Conservation (phyloP, 2,329 filamentous ascomycete species). For the Venturia nashicola region DNA sequence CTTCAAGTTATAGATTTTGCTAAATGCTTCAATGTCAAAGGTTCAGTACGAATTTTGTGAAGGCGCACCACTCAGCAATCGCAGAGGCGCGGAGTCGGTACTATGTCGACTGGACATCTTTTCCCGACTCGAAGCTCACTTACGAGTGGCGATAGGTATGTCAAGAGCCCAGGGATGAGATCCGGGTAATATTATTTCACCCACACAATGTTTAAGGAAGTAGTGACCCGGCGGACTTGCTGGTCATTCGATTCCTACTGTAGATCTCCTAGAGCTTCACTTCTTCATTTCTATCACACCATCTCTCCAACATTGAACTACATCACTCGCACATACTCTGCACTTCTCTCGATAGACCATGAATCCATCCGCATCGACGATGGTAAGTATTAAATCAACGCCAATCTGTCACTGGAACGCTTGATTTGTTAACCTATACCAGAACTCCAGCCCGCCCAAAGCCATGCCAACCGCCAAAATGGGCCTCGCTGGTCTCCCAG, state of each 20-base stretch:
- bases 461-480: background rate
- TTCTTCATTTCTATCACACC: background rate
- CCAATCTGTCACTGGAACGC: background rate
- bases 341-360: background rate
- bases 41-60: too few species aligned
- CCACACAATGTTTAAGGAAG: too few species aligned
- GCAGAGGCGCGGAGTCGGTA: too few species aligned
- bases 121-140: too few species aligned
- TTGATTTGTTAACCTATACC: background rate
- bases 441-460: background rate
- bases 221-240: background rate
- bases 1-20: too few species aligned
- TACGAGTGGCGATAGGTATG: too few species aligned
- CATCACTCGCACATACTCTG: background rate
- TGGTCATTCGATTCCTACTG: background rate
- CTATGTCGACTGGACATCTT: too few species aligned
- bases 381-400: background rate
- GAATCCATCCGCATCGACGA: background rate
- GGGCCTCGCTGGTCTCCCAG: background rate
- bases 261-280: background rate
- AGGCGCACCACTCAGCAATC: too few species aligned
- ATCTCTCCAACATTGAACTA: background rate
- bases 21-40: too few species aligned
- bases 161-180: background rate
- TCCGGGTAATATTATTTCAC: background rate